Percentiles rank a stretch among this genome's conserved stretches.
Conservation (phyloP, 2,329 filamentous ascomycete species). For the Scytalidium sp. region DNA sequence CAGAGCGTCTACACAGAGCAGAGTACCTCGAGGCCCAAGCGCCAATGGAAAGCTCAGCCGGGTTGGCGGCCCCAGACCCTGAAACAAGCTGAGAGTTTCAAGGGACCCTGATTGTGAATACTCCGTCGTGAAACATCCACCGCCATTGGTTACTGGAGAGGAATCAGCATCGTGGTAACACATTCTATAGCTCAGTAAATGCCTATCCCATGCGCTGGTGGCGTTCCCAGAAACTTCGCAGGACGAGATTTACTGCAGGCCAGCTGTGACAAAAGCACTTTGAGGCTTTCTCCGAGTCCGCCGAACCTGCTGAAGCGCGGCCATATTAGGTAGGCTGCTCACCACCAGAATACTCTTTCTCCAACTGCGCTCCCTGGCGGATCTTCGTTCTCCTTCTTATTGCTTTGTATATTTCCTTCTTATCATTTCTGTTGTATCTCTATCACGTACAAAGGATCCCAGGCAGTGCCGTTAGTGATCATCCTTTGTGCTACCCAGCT, state of each 20-base stretch:
- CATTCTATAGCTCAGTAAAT: background rate
- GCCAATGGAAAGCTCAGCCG: background rate
- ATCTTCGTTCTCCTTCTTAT: background rate
- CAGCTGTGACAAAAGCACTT: background rate
- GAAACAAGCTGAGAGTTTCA: background rate
- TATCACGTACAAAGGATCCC: background rate
- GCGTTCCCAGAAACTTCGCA: background rate
- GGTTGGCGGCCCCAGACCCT: background rate
- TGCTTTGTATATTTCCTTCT: background rate
- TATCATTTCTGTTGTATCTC: background rate
- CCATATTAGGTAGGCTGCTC: background rate
- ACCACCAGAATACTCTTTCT: background rate
- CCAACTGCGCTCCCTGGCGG: background rate
- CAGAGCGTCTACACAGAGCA: too few species aligned
- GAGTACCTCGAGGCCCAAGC: background rate
- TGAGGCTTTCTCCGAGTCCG: background rate
- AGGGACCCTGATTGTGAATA: background rate
- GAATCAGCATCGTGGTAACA: background rate
- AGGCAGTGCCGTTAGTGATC: background rate
- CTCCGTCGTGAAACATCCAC: background rate
- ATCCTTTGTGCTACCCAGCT: background rate
- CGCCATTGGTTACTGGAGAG: background rate
- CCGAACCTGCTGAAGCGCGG: background rate
- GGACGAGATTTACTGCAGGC: background rate
- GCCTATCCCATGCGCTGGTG: background rate